A percentile compares a stretch with the other conserved stretches of the same genome.
Evolutionary conservation across 1,284 basidiomycete genomes (phyloP).

Genomic region (Mycena citricolor): DNA sequence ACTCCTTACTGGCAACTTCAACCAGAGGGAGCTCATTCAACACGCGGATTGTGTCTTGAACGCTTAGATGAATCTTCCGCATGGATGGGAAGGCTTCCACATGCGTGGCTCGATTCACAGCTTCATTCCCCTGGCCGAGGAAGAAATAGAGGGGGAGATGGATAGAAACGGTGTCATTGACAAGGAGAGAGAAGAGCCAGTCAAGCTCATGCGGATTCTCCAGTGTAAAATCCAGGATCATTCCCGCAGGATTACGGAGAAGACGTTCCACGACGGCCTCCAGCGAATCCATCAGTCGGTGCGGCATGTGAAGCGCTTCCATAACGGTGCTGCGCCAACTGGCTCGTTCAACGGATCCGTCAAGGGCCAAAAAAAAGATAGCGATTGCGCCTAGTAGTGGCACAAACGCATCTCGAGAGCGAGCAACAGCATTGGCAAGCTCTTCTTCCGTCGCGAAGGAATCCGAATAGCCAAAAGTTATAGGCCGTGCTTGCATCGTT

Average conservation of each 20-base stretch:
- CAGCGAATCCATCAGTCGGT: slow-evolving; percentile 2
- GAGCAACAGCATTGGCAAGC: neutral
- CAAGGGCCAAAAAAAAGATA: neutral
- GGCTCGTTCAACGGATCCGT: neutral
- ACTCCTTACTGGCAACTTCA: neutral
- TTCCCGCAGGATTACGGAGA: neutral
- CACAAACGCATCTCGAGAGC: neutral
- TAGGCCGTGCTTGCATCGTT: too few relatives aligned
- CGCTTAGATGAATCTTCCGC: neutral
- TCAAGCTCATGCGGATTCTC: neutral
- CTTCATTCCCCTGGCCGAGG: neutral
- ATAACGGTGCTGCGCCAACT: neutral
- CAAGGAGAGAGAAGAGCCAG: neutral
- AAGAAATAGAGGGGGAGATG: slow-evolving; percentile 2
- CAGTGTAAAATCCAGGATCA: neutral
- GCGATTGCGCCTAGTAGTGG: neutral
- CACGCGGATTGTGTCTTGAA: neutral
- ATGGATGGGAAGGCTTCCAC: slow-evolving; percentile 1
- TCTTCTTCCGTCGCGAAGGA: neutral
- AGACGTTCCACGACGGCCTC: neutral
- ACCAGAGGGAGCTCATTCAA: neutral
- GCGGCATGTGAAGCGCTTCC: neutral
- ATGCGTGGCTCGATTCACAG: neutral
- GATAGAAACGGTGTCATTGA: neutral
- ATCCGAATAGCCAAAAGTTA: neutral